A percentile compares a stretch with the other conserved stretches of the same genome.
These are phyloP conservation scores for Talaromyces sp. DNA, from an alignment of 2,329 filamentous ascomycete species.

Conservation along the genomic window DNA sequence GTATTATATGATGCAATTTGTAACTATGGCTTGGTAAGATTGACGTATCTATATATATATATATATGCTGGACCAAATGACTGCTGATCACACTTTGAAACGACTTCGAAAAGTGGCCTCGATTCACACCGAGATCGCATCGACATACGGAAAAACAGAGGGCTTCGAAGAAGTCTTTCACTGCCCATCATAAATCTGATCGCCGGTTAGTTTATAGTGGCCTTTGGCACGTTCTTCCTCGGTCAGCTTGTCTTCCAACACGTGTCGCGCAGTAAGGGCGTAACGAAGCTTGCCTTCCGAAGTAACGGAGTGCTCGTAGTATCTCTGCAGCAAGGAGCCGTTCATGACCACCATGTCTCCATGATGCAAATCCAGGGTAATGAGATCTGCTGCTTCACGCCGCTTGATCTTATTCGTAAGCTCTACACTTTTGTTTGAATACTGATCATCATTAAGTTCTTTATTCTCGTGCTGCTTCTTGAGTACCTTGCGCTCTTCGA, in stretches of 20 bases:
- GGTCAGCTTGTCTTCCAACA: conserved; percentile 27
- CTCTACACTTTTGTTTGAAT: conserved; percentile 25
- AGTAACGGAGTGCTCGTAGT: conserved; percentile 46
- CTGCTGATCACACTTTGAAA: not conserved
- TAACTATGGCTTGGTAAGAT: not conserved
- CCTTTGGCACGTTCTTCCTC: conserved; percentile 28
- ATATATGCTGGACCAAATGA: not conserved
- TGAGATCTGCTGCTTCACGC: conserved; percentile 29
- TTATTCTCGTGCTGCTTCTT: conserved; percentile 22
- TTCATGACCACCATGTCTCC: conserved; percentile 59
- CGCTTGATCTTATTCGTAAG: conserved; percentile 26
- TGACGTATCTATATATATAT: not conserved
- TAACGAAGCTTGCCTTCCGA: conserved; percentile 33
- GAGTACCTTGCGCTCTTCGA: conserved; percentile 25
- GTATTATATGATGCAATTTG: not conserved
- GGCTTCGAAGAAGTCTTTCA: conserved; percentile 14
- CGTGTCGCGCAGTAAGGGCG: conserved; percentile 35
- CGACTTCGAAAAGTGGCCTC: not conserved
- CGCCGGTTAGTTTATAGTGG: conserved; percentile 23
- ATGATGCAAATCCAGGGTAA: conserved; percentile 51
- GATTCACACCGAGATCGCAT: not conserved
- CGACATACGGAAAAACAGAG: not conserved
- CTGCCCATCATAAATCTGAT: conserved; percentile 32
- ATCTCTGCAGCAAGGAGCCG: conserved; percentile 52
- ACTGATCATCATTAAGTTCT: conserved; percentile 23